These are phyloP conservation scores for Selenicereus undatus DNA, from an alignment of 148 eudicot genomes.

Conservation along the genomic window DNA sequence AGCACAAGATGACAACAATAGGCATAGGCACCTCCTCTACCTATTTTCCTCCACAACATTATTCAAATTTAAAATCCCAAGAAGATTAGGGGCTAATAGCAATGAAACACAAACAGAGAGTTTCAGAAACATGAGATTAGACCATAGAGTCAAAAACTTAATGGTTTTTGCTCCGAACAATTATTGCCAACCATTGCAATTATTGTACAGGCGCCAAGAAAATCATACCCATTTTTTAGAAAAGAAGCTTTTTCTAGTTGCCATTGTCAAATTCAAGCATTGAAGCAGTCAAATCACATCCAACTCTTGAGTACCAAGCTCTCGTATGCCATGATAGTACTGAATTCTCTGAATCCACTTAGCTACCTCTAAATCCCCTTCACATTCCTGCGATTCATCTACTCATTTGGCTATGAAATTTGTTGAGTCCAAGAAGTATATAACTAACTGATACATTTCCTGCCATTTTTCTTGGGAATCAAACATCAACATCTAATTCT, in stretches of 20 bases:
- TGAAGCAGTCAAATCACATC: background rate
- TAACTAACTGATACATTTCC: slow-evolving; percentile 12
- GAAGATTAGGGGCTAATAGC: background rate
- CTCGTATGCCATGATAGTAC: background rate
- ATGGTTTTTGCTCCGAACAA: slow-evolving; percentile 8
- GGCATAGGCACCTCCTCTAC: background rate
- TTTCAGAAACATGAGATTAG: background rate
- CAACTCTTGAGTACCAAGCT: background rate
- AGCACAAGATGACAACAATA: slow-evolving; percentile 24
- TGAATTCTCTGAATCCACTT: background rate
- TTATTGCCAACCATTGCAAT: slow-evolving; percentile 6
- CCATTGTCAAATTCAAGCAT: background rate
- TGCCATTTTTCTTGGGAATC: slow-evolving; percentile 17
- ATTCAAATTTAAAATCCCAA: slow-evolving; percentile 15
- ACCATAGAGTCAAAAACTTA: slow-evolving; percentile 3
- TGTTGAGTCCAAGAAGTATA: background rate
- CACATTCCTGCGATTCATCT: slow-evolving; percentile 11
- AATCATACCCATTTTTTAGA: background rate
- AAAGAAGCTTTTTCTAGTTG: slow-evolving; percentile 8
- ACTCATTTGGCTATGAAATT: background rate
- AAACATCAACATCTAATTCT: background rate
- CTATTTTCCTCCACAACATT: slow-evolving; percentile 5
- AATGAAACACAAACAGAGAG: background rate
- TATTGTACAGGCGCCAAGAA: background rate
- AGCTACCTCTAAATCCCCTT: background rate